Conservation (phyloP, 177 flowering plant genomes). For the Vitis hybrid region DNA sequence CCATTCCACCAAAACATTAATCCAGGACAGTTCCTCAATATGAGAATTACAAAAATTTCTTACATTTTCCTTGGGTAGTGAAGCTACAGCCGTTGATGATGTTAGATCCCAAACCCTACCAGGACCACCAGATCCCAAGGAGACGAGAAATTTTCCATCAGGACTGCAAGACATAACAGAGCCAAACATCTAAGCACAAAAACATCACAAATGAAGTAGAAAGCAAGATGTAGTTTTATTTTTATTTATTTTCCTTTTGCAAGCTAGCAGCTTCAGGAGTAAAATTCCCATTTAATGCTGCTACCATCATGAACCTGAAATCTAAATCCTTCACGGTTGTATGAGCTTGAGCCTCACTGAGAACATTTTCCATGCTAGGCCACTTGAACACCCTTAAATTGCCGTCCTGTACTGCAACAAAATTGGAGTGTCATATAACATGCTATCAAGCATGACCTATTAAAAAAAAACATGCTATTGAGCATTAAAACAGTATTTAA, state of each 20-base stretch:
- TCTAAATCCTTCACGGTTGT: constrained; percentile 71
- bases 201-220: neutral
- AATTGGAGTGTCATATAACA: constrained; percentile 22
- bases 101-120: constrained; percentile 83
- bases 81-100: constrained; percentile 48
- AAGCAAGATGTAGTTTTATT: neutral
- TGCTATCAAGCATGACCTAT: neutral
- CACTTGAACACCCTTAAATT: constrained; percentile 85
- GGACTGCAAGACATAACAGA: constrained; percentile 48
- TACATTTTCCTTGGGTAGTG: constrained; percentile 70
- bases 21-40: neutral
- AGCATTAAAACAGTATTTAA: no score
- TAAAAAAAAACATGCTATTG: no score
- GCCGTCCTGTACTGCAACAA: constrained; percentile 85
- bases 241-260: neutral
- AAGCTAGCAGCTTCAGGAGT: neutral
- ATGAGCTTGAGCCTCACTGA: constrained; percentile 65
- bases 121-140: constrained; percentile 72
- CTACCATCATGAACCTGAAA: constrained; percentile 62
- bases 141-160: constrained; percentile 78
- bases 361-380: constrained; percentile 79
- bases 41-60: constrained; percentile 13
- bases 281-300: neutral
- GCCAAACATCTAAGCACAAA: constrained; percentile 12
- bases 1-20: neutral